Conservation (phyloP, 176 grass and related monocot genomes). For the Triticum timopheevii region DNA sequence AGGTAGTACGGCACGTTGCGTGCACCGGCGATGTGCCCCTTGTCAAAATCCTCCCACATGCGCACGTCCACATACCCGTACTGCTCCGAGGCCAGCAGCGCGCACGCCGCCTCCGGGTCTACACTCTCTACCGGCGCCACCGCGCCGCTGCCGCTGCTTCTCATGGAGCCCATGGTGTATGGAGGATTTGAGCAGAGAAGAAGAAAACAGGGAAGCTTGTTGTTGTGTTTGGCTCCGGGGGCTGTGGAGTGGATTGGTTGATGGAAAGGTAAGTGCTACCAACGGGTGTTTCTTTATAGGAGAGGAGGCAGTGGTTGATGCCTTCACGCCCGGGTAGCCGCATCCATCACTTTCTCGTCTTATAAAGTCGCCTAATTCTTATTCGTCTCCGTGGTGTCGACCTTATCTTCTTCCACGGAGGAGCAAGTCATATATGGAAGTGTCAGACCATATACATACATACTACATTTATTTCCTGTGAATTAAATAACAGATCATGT, state of each 20-base stretch:
- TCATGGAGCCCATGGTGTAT: slow-evolving; percentile 8
- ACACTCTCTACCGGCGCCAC: not conserved
- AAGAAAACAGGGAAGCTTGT: accelerated
- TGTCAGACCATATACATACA: not conserved
- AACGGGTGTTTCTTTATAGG: not conserved
- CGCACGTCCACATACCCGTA: slow-evolving; percentile 36
- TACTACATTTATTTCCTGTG: not conserved
- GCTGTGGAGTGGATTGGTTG: not conserved
- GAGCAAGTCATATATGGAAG: not conserved
- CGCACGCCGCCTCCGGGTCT: slow-evolving; percentile 28
- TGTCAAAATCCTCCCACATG: slow-evolving; percentile 49
- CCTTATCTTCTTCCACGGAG: not conserved
- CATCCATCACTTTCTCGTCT: not conserved
- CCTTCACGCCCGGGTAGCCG: not conserved
- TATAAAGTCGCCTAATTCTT: not conserved
- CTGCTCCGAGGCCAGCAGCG: slow-evolving; percentile 24
- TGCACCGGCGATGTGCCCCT: slow-evolving; percentile 29
- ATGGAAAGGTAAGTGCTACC: not conserved
- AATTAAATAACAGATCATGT: not conserved
- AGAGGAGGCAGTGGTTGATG: not conserved
- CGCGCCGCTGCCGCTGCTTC: not conserved
- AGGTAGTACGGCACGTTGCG: slow-evolving; percentile 46
- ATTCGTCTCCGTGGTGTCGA: not conserved
- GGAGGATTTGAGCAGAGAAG: not conserved
- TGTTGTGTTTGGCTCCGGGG: not conserved